Evolutionary conservation across 495 filamentous ascomycete genomes (phyloP), one percentile per base, ranked within the genome.

Genomic region (Eremomyces bilateralis): DNA sequence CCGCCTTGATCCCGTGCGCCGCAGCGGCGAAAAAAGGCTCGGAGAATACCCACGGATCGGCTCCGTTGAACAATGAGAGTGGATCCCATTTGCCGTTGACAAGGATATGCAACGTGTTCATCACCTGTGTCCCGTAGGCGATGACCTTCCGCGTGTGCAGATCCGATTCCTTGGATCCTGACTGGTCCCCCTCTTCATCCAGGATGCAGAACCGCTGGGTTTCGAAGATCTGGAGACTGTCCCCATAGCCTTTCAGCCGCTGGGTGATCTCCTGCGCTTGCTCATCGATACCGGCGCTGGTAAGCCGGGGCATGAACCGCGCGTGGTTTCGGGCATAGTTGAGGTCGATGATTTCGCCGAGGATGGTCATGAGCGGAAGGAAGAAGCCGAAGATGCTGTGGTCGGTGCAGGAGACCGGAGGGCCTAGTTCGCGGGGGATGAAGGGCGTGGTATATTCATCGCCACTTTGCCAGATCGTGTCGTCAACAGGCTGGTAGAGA

Each of bases 371-470:
- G 40, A 93, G 54, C 17, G 83, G 84, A 33, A 88, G 57, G 59
- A 93, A 93, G 51, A 80, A 91, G 35, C 81, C 81, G 50, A 88
- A 92, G 53, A 91, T 78, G 54, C 82, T 79, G 53, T 82, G 78
- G 19, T 80, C 80, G 32, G 74, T 80, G 52, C 80, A 85, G 48
- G 84, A 75, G 43, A 78, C 81, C 34, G 63, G 62, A 16, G 82
- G 80, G 6, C 82, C 82, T 32, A 68, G 50, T 52, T 66, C 36
- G 29, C 38, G 42, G 20, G 35, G 40, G 43, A 53, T 50, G 59
- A 63, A 52, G 45, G 50, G 43, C 49, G 42, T 47, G 58, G 44
- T 63, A 35, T 74, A 78, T 50, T 80, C 83, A 42, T 91, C 80
- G 29, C 81, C 80, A 22, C 71, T 69, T 53, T 94, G 84, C 76